Evolutionary conservation across 1,284 basidiomycete genomes (phyloP).

Genomic region (Laetiporus sulphureus): DNA sequence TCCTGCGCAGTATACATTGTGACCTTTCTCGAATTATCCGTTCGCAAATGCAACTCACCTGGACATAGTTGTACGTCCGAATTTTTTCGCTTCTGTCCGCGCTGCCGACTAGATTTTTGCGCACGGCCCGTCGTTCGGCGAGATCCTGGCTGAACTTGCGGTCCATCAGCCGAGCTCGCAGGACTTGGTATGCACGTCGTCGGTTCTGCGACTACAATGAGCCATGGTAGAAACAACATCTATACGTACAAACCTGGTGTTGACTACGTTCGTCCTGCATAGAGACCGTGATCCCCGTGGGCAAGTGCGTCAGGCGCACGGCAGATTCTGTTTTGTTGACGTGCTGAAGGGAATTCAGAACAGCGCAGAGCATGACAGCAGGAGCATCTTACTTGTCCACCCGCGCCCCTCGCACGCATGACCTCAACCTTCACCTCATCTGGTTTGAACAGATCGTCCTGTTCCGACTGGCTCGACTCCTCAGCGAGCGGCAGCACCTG

Average conservation of each 20-base stretch:
- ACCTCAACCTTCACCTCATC: conserved; percentile 89
- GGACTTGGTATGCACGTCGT: conserved; percentile 82
- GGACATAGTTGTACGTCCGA: conserved; percentile 88
- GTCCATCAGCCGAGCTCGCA: conserved; percentile 80
- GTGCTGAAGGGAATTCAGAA: conserved; percentile 48
- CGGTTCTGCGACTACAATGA: conserved; percentile 55
- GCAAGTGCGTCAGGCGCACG: conserved; percentile 91
- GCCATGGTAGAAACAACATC: not conserved
- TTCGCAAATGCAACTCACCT: conserved; percentile 42
- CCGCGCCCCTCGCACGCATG: conserved; percentile 93
- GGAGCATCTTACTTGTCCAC: conserved; percentile 70
- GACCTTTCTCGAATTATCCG: no score
- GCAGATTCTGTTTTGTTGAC: conserved; percentile 99
- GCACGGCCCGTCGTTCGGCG: conserved; percentile 59
- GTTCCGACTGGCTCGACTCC: conserved; percentile 37
- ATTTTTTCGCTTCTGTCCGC: conserved; percentile 89
- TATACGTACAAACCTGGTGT: conserved; percentile 68
- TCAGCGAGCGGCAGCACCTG: conserved; percentile 79
- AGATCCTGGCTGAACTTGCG: conserved; percentile 67
- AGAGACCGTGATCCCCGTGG: conserved; percentile 91
- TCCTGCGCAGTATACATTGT: no score
- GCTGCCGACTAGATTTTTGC: conserved; percentile 70
- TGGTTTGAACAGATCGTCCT: conserved; percentile 62
- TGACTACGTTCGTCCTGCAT: conserved; percentile 99
- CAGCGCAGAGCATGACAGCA: not conserved